Evolutionary conservation across 1,139 yeast species (phyloP), one percentile per base, ranked within the genome.

Genomic region (Sugiyamaella neomexicana): DNA sequence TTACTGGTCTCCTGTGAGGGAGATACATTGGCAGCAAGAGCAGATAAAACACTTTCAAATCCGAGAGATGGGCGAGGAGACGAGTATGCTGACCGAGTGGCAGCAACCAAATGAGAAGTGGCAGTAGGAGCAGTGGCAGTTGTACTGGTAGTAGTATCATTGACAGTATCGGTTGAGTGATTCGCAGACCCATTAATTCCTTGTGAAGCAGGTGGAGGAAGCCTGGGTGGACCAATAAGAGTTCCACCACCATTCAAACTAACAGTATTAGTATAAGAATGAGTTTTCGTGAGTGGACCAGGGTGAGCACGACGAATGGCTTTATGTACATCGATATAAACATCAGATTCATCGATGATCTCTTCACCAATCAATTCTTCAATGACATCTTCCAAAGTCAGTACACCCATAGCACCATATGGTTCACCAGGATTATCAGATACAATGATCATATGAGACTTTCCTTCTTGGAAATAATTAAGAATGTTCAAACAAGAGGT

Each of bases 321-420:
- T 62, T 87, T 87, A 70, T 89, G 90, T 60, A 91, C 88, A 71
- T 90, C 97, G 57, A 91, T 81, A 67, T 87, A 91, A 25, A 91
- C 98, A 68, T 93, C 99, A n/a, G 91, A 83, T 71, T 93, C 99
- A 68, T 93, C 99, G 50, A 93, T 91, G 65, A 93, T 93, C 70
- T 93, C 99, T 71, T 93, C 98, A 55, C 99, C 99, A 72, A 93
- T 93, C 63, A 93, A 78, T 71, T 93, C 99, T 71, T 93, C 99
- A 67, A 93, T 93, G 13, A 93, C 98, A 69, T 93, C 99, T 71
- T 93, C 99, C 58, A 93, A 76, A 0, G 99, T 93, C 49, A 93
- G 75, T 6, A 93, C 96, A 59, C 99, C 99, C 38, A 86, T 69
- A 0, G 97, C 95, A 23, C 98, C 98, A 34, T 78, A 72, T 2